A percentile compares a stretch with the other conserved stretches of the same genome.
Evolutionary conservation across 1,139 yeast species (phyloP).

Genomic region (Yamadazyma buinensis): DNA sequence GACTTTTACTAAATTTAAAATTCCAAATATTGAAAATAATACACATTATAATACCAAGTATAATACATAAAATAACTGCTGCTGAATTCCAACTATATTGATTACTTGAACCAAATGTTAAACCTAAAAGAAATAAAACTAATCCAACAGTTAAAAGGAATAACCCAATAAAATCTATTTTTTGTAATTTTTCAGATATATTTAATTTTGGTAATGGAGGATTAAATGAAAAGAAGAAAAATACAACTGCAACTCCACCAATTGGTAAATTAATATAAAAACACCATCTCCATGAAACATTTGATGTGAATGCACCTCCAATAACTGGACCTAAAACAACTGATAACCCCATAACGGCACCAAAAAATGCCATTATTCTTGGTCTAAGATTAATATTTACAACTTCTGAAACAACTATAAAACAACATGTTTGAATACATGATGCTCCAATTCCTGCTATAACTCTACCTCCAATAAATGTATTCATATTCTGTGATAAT

Average conservation of each 20-base stretch:
- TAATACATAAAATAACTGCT: slow-evolving; percentile 42
- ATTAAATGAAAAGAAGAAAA: slow-evolving; percentile 25
- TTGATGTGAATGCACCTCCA: slow-evolving; percentile 48
- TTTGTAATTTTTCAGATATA: slow-evolving; percentile 27
- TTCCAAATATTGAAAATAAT: slow-evolving; percentile 25
- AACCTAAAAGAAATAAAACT: slow-evolving; percentile 38
- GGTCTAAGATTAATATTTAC: slow-evolving; percentile 28
- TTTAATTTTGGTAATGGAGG: slow-evolving; percentile 29
- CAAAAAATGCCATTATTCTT: slow-evolving; percentile 38
- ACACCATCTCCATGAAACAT: slow-evolving; percentile 69
- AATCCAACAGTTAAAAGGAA: slow-evolving; percentile 42
- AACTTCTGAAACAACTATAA: slow-evolving; percentile 27
- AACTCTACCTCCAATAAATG: slow-evolving; percentile 37
- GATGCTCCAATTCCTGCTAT: slow-evolving; percentile 34
- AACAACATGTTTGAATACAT: slow-evolving; percentile 25
- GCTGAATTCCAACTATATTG: slow-evolving; percentile 50
- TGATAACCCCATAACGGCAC: slow-evolving; percentile 37
- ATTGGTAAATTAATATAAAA: slow-evolving; percentile 54
- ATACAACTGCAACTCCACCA: slow-evolving; percentile 29
- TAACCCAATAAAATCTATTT: slow-evolving; percentile 50
- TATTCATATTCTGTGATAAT: slow-evolving; percentile 29
- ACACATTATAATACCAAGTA: slow-evolving; percentile 35
- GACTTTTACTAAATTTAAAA: slow-evolving; percentile 21
- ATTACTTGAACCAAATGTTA: slow-evolving; percentile 39
- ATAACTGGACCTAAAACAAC: slow-evolving; percentile 55